A percentile compares a stretch with the other conserved stretches of the same genome.
phyloP scores from a whole-genome alignment of 2,329 filamentous ascomycete species.

The Fusarium zealandicum region DNA sequence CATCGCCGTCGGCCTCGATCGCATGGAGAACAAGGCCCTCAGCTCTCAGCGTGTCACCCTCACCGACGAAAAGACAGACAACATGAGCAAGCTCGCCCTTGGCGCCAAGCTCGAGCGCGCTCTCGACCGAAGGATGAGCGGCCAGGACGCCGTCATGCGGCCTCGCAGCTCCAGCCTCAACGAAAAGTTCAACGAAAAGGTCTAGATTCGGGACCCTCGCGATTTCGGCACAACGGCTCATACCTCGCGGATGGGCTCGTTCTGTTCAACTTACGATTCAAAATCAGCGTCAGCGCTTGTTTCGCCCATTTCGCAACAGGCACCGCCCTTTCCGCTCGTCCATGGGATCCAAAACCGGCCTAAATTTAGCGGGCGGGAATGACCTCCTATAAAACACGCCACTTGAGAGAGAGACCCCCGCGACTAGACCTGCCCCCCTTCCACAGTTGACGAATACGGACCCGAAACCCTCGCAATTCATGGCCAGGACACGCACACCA shows the following conservation, averaged over 20 bases:
- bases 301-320: background rate
- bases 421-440: background rate
- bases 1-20: slow-evolving; percentile 81
- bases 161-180: slow-evolving; percentile 52
- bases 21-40: slow-evolving; percentile 89
- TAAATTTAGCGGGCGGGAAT: background rate
- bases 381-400: background rate
- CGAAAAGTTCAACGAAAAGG: slow-evolving; percentile 49
- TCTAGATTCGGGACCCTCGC: slow-evolving; percentile 28
- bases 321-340: too few species aligned
- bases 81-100: slow-evolving; percentile 84
- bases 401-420: background rate
- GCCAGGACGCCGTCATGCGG: slow-evolving; percentile 88
- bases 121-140: slow-evolving; percentile 82
- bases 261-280: slow-evolving; percentile 4
- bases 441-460: slow-evolving; percentile 18
- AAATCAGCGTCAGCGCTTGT: slow-evolving; percentile 3
- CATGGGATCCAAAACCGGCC: background rate
- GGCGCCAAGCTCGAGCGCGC: slow-evolving; percentile 91
- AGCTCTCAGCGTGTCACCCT: slow-evolving; percentile 76
- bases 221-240: too few species aligned
- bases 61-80: slow-evolving; percentile 79
- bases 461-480: background rate
- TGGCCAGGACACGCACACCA: slow-evolving; percentile 10
- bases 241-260: background rate